Percentiles rank a stretch among this genome's conserved stretches.
These are phyloP conservation scores for Rhodosporidiobolus sp. DNA, from an alignment of 768 basidiomycete species.

Conservation along the genomic window DNA sequence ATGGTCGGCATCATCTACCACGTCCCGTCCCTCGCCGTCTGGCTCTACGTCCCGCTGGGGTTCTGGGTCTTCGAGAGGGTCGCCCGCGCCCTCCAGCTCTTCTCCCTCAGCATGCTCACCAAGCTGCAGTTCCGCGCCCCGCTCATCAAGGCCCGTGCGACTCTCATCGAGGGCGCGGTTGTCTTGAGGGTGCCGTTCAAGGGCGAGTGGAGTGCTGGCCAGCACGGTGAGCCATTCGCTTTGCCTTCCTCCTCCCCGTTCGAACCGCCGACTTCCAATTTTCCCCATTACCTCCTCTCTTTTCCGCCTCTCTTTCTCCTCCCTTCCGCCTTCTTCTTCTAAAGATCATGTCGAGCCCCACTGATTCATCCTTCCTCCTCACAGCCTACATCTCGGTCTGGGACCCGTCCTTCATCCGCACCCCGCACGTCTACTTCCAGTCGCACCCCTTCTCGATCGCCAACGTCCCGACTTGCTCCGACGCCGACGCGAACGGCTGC, in stretches of 20 bases:
- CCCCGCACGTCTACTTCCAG: conserved; percentile 26
- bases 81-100: conserved; percentile 16
- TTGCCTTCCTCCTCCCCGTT: neutral
- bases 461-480: conserved; percentile 30
- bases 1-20: conserved; percentile 34
- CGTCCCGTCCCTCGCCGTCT: conserved; percentile 27
- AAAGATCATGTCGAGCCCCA: neutral
- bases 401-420: conserved; percentile 17
- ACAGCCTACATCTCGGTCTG: conserved; percentile 31
- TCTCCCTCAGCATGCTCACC: conserved; percentile 16
- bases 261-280: too few relatives aligned
- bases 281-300: too few relatives aligned
- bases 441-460: conserved; percentile 37
- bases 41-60: conserved; percentile 32
- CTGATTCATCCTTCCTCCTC: neutral
- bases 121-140: conserved; percentile 24
- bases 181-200: conserved; percentile 32
- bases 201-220: conserved; percentile 27
- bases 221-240: neutral
- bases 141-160: conserved; percentile 28
- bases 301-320: neutral
- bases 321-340: neutral
- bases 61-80: conserved; percentile 38
- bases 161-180: conserved; percentile 30
- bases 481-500: conserved; percentile 13